Percentiles rank a stretch among this genome's conserved stretches.
Evolutionary conservation across 805 yeast genomes (phyloP).

Genomic region (Kregervanrija delftensis): DNA sequence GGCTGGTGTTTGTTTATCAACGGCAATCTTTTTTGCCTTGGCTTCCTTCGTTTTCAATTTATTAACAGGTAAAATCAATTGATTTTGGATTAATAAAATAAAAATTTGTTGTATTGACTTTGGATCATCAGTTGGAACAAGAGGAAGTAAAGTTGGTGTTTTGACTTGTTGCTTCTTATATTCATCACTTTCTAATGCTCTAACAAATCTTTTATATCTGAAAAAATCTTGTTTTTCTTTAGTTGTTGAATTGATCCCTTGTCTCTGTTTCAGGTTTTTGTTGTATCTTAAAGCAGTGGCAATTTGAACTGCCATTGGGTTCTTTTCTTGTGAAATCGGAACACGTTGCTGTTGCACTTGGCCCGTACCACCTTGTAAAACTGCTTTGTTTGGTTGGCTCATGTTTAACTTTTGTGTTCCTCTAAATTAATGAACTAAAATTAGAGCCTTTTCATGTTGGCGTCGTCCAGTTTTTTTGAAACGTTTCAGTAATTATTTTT

Average conservation of each 20-base stretch:
- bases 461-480: no score
- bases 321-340: conserved; percentile 22
- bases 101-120: conserved; percentile 57
- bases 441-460: no score
- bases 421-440: no score
- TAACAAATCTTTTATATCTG: conserved; percentile 72
- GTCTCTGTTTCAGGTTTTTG: conserved; percentile 66
- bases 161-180: conserved; percentile 37
- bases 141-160: conserved; percentile 33
- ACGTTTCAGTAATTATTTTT: no score
- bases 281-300: conserved; percentile 68
- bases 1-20: conserved; percentile 58
- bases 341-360: conserved; percentile 14
- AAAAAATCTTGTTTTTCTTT: conserved; percentile 75
- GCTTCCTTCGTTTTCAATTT: conserved; percentile 68
- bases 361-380: no score
- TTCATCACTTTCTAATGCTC: conserved; percentile 72
- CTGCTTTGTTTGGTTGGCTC: no score
- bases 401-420: no score
- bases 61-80: conserved; percentile 66
- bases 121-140: conserved; percentile 34
- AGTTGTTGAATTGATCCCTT: conserved; percentile 55
- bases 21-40: conserved; percentile 52
- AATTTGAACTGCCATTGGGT: conserved; percentile 57
- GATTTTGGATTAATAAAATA: conserved; percentile 61